A percentile compares a stretch with the other conserved stretches of the same genome.
phyloP scores from a whole-genome alignment of 2,329 filamentous ascomycete genomes.

The Dryadomyces sulphureus region DNA sequence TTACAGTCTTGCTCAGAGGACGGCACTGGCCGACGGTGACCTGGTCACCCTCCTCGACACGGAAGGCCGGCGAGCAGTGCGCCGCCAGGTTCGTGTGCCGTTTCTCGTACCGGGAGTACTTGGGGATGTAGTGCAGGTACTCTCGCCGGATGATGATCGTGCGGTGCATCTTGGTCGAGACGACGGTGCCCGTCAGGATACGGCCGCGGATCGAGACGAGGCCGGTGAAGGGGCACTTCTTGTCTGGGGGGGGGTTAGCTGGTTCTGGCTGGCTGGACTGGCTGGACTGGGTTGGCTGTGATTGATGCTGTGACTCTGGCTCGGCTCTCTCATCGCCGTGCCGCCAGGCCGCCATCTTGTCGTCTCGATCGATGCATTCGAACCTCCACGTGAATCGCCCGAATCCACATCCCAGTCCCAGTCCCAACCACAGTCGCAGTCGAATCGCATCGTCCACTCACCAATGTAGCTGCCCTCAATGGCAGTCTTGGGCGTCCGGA shows the following conservation, averaged over 20 bases:
- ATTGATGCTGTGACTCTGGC: not conserved
- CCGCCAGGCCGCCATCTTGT: not conserved
- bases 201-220: conserved; percentile 98
- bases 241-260: conserved; percentile 47
- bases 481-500: conserved; percentile 95
- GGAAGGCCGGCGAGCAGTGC: conserved; percentile 98
- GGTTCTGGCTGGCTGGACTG: not conserved
- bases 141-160: conserved; percentile 98
- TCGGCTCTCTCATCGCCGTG: not conserved
- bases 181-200: conserved; percentile 98
- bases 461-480: conserved; percentile 99
- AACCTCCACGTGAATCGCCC: not conserved
- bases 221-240: conserved; percentile 99
- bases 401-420: not conserved
- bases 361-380: too few species aligned
- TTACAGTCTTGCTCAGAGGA: conserved; percentile 95
- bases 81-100: conserved; percentile 99
- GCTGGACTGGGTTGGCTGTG: not conserved
- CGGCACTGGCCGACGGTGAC: conserved; percentile 99
- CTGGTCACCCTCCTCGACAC: conserved; percentile 99
- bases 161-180: conserved; percentile 99
- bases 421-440: too few species aligned
- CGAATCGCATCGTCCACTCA: conserved; percentile 37
- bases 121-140: conserved; percentile 99
- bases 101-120: conserved; percentile 99